Evolutionary conservation across 2,329 filamentous ascomycete genomes (phyloP).

Genomic region (Trichoderma sp.): DNA sequence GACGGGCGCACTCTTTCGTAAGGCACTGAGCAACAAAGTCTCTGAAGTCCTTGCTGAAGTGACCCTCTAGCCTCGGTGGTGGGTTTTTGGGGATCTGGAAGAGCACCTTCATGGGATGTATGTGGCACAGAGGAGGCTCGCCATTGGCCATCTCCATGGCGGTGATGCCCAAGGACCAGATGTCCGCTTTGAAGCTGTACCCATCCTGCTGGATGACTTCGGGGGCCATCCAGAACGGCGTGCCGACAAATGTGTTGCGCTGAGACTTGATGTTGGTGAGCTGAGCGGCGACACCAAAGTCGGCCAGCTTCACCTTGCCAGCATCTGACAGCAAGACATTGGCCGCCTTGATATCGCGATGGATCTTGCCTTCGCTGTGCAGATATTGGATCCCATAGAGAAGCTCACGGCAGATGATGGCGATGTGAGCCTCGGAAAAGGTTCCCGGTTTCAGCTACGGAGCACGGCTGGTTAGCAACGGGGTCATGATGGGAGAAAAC

Average conservation of each 20-base stretch:
- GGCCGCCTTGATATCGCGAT: conserved; percentile 94
- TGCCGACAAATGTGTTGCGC: conserved; percentile 95
- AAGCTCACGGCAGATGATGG: conserved; percentile 90
- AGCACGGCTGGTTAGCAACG: conserved; percentile 29
- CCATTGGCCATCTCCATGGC: conserved; percentile 87
- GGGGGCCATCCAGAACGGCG: conserved; percentile 96
- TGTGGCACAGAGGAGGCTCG: conserved; percentile 82
- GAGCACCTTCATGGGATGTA: conserved; percentile 91
- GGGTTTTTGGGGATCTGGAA: conserved; percentile 89
- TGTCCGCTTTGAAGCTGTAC: conserved; percentile 86
- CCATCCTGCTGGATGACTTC: conserved; percentile 88
- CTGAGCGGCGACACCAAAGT: conserved; percentile 96
- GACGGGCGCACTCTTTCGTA: conserved; percentile 84
- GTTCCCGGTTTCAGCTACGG: conserved; percentile 83
- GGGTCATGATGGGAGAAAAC: background rate
- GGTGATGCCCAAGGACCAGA: conserved; percentile 91
- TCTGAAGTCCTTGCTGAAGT: conserved; percentile 87
- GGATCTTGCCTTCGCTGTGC: conserved; percentile 91
- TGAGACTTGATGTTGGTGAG: conserved; percentile 97
- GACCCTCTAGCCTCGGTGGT: conserved; percentile 80
- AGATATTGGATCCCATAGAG: conserved; percentile 90
- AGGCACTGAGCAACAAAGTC: conserved; percentile 91
- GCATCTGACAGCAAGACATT: conserved; percentile 90
- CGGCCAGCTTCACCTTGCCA: conserved; percentile 91
- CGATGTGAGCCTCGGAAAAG: conserved; percentile 87